Evolutionary conservation across 768 basidiomycete genomes (phyloP).

Genomic region (Clitopilus passeckerianus): DNA sequence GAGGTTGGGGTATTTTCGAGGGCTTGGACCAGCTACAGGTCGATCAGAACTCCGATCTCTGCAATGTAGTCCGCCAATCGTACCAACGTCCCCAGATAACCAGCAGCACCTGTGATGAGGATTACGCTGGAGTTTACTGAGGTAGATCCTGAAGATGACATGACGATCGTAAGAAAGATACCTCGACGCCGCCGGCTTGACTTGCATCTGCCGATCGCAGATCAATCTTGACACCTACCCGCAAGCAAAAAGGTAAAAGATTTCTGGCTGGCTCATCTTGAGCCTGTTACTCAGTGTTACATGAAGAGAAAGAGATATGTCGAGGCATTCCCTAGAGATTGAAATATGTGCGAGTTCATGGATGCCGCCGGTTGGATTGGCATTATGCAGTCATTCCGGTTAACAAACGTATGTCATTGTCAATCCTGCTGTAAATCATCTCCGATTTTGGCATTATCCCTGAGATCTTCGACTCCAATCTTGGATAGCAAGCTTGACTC

Average conservation of each 20-base stretch:
- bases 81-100: constrained; percentile 34
- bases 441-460: not conserved
- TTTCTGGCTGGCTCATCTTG: no score
- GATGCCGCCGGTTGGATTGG: not conserved
- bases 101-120: constrained; percentile 40
- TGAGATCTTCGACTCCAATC: not conserved
- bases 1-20: constrained; percentile 21
- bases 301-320: no score
- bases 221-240: no score
- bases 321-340: no score
- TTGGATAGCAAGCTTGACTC: not conserved
- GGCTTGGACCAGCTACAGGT: constrained; percentile 28
- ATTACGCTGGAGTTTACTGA: constrained; percentile 8
- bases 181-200: not conserved
- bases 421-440: not conserved
- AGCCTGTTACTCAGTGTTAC: no score
- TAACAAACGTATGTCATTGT: not conserved
- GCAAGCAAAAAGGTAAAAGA: no score
- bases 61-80: constrained; percentile 8
- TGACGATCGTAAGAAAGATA: not conserved
- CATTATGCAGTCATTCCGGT: not conserved
- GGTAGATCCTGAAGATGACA: constrained; percentile 20
- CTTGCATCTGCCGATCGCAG: no score
- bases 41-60: not conserved
- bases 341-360: no score